Base-by-base conservation (phyloP, 306 rosid species). In the Vicia sativa region DNA sequence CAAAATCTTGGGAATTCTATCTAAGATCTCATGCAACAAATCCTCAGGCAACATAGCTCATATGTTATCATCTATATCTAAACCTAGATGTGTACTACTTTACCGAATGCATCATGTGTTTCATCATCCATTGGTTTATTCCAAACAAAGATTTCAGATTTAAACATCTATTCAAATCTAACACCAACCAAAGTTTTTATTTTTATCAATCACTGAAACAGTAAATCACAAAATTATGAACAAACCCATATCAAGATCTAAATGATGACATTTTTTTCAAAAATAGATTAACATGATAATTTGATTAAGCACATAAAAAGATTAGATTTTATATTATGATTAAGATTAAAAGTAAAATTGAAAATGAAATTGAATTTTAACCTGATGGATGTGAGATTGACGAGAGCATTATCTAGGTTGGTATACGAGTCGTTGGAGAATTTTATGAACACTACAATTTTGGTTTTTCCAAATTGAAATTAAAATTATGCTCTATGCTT, bases 41-140 rank as follows among this genome's bases (percentile, higher is more conserved):
- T 93, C 99, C 84, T 90, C 99, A 0, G 99, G 97, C 77, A 93
- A 77, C 96, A 88, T 81, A 46, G 97, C 92, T 97, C 99, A 93
- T 59, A 93, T 93, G 54, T 78, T 81, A 73, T 93, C 97, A n/a
- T n/a, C 83, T 93, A 97, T 96, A 93, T 93, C 49, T 86, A 97
- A 77, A 93, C 81, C 80, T 90, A 97, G 31, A 90, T 73, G 60
- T 86, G 95, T 0, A 84, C 81, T 10, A 83, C 82, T 81, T 93
- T 93, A 73, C 84, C 82, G 74, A 93, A 93, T 60, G 97, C 83
- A 19, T 90, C 78, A 7, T 73, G 87, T 1, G 95, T 90, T 78
- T 93, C 99, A 79, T 93, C 99, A 76, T 90, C 97, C 63, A 93
- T 84, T 0, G 97, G 99, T 71, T 90, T 93, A 28, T 97, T 88